Evolutionary conservation across 225 moss, liverwort and hornwort species (phyloP).

Genomic region (Pleurozium schreberi): DNA sequence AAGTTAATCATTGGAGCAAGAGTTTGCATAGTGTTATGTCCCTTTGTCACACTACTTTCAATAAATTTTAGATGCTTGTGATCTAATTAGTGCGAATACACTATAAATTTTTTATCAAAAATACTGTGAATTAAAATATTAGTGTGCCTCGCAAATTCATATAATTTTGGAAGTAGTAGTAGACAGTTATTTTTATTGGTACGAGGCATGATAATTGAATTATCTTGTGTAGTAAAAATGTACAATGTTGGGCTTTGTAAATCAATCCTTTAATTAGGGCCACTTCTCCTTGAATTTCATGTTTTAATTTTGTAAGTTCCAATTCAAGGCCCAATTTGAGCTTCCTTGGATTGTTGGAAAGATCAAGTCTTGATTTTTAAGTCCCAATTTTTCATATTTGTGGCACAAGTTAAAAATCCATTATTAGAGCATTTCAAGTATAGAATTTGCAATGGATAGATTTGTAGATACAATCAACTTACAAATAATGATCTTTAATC

Average conservation of each 20-base stretch:
- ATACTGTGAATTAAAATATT: accelerated
- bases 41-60: neutral
- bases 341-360: neutral
- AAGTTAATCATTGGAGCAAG: neutral
- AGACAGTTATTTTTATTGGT: neutral
- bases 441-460: neutral
- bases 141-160: neutral
- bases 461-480: too few species aligned
- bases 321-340: neutral
- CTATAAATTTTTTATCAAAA: neutral
- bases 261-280: neutral
- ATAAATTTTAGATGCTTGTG: neutral
- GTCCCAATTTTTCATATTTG: neutral
- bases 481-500: neutral
- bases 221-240: neutral
- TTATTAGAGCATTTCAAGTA: neutral
- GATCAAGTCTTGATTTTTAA: neutral
- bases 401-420: neutral
- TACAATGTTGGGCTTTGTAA: neutral
- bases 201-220: neutral
- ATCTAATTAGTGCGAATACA: neutral
- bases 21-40: neutral
- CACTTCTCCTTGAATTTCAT: neutral
- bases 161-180: neutral
- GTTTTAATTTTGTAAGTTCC: neutral